Evolutionary conservation across 2,329 filamentous ascomycete species (phyloP), one percentile per base, ranked within the genome.

Genomic region (Colletotrichum somersetense): DNA sequence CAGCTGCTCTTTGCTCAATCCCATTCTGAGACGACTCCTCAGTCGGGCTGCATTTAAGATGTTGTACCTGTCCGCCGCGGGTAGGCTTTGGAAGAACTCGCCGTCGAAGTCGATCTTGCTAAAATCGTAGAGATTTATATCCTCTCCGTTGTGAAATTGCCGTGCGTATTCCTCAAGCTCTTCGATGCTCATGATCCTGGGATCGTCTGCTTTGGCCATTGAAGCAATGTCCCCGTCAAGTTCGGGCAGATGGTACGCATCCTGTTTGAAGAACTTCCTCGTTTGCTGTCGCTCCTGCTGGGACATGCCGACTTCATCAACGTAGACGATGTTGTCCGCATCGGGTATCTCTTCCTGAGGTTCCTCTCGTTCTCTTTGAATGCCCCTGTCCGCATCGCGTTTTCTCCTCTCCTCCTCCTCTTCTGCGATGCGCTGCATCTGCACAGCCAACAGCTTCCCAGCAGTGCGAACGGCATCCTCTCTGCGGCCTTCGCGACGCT

Each of bases 81-180:
- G 96, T 69, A 99, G 83, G 79, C 94, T 97, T 80, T 93, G 90
- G 83, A 99, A 99, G 82, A 99, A 99, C 16, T 96, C 91, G 75
- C 95, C 94, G 75, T 98, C 93, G 77, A 98, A 99, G 79, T 99
- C 96, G 77, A 99, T 99, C 82, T 98, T 98, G 79, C 93, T 97
- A 79, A 99, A 99, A 82, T 98, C 96, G 81, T 98, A 98, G 6
- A 95, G 82, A 75, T 92, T 91, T 76, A 98, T 92, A 79, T 98
- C 96, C 81, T 98, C 95, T 66, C 96, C 96, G 73, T 90, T 91
- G 77, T 98, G 90, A 77, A 98, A 98, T 75, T 98, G 95, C 63
- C 92, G 88, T 3, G 97, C 96, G 79, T 99, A 99, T 75, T 96
- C 92, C 82, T 98, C 94, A 71, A 99, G 84, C 79, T 99, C 96